Conservation (phyloP, 305 asterid genomes). For the Fraxinus nigra region DNA sequence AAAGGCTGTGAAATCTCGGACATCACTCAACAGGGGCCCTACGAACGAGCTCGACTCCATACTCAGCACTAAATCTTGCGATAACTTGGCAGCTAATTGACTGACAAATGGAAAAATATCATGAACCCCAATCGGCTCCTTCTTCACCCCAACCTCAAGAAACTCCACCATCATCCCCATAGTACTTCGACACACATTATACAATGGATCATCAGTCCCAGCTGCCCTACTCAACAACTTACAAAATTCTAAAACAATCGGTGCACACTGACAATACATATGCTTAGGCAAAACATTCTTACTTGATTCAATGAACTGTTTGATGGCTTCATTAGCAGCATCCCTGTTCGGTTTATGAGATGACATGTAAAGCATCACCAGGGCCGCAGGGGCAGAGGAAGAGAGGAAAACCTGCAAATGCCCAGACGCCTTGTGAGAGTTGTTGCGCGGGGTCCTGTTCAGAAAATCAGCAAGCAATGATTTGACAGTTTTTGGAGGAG, state of each 20-base stretch:
- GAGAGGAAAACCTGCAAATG: constrained; percentile 59
- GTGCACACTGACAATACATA: constrained; percentile 34
- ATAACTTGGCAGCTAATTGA: constrained; percentile 57
- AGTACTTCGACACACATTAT: constrained; percentile 58
- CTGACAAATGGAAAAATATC: constrained; percentile 56
- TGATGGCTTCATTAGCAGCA: constrained; percentile 49
- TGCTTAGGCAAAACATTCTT: constrained; percentile 39
- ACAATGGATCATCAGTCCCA: constrained; percentile 49
- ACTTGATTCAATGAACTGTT: constrained; percentile 41
- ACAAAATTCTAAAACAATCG: constrained; percentile 58
- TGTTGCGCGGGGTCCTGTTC: constrained; percentile 29
- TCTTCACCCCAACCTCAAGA: constrained; percentile 24
- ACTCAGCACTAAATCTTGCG: constrained; percentile 39
- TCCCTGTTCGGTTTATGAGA: constrained; percentile 37
- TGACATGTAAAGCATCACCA: constrained; percentile 70
- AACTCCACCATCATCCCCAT: constrained; percentile 53
- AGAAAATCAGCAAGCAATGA: constrained; percentile 48
- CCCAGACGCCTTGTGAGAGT: constrained; percentile 34
- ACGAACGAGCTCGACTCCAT: constrained; percentile 26
- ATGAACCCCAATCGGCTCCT: constrained; percentile 30
- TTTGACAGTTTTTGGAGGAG: constrained; percentile 30
- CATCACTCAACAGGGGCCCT: constrained; percentile 38
- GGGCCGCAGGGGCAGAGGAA: constrained; percentile 57
- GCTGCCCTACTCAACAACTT: constrained; percentile 44
- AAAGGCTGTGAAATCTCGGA: constrained; percentile 57